Evolutionary conservation across 1,139 yeast genomes (phyloP), one percentile per base, ranked within the genome.

Genomic region (Lodderomyces metapsilosis): DNA sequence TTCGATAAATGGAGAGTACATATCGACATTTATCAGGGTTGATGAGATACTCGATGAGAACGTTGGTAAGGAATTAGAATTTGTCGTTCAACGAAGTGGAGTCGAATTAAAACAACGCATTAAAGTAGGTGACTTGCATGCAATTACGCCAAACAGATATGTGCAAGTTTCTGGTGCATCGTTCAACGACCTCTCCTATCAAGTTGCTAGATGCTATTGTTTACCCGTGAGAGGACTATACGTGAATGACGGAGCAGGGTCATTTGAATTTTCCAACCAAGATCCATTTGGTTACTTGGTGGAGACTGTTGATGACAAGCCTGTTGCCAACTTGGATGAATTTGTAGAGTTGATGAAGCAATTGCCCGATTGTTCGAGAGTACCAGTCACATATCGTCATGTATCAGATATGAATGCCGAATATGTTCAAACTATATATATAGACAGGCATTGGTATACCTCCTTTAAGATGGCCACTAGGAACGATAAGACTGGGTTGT

Each of bases 151-250:
- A 31, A 78, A 78, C 53, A 72, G 88, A 50, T 88, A 79, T 57
- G 84, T 89, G 2, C 87, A 84, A 47, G 92, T 85, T 7, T 84
- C 87, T 37, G 97, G 97, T 41, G 96, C 94, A 1, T 76, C 87
- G 1, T 88, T 89, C 64, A 89, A 89, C 58, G 82, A 86, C 41
- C 66, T 89, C 50, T 85, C 95, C 36, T 91, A 89, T 59, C 97
- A 89, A 61, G 74, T 88, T 63, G 97, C 97, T 2, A 76, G 96
- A 56, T 75, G 83, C 41, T 88, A 81, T 57, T 88, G 94, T 38
- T 76, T 88, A 34, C 94, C 96, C 0, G 91, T 86, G 4, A 76
- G 70, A 50, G 97, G 97, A 30, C 95, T 89, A 0, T 88, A 79
- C 56, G 74, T 88, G 36, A 83, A 86, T 52, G 80, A 85, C 50